phyloP scores from a whole-genome alignment of 257 asterid species.

The Ophiorrhiza pumila region DNA sequence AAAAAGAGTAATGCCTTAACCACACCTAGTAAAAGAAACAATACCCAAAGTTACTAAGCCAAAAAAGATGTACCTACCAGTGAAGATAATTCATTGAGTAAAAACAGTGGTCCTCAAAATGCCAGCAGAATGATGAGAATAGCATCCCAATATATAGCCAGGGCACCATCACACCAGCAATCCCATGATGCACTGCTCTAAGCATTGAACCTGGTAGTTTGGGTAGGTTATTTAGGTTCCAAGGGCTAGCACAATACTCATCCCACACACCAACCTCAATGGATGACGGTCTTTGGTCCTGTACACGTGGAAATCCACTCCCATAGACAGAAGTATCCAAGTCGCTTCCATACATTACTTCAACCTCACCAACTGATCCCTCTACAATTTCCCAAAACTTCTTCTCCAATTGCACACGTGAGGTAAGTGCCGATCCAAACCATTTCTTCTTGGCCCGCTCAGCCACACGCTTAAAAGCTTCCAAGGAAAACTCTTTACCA shows the following conservation, averaged over 20 bases:
- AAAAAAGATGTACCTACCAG: conserved; percentile 72
- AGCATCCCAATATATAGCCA: conserved; percentile 95
- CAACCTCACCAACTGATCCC: conserved; percentile 87
- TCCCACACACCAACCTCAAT: conserved; percentile 67
- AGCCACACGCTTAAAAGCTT: conserved; percentile 82
- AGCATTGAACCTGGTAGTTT: conserved; percentile 90
- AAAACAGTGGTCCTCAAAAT: conserved; percentile 96
- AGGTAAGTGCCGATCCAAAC: conserved; percentile 68
- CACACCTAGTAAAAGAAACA: neutral
- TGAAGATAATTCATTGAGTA: conserved; percentile 96
- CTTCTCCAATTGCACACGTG: conserved; percentile 74
- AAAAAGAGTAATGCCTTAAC: no score
- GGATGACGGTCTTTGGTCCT: conserved; percentile 47
- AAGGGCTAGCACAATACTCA: conserved; percentile 73
- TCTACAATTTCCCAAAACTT: conserved; percentile 96
- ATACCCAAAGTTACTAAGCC: neutral
- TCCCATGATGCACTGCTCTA: conserved; percentile 75
- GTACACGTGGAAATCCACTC: conserved; percentile 82
- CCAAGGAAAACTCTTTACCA: conserved; percentile 71
- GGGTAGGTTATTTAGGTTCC: conserved; percentile 96
- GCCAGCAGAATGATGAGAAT: conserved; percentile 98
- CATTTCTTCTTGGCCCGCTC: conserved; percentile 83
- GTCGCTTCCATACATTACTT: conserved; percentile 93
- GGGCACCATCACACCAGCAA: conserved; percentile 98
- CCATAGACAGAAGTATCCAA: conserved; percentile 88